phyloP scores from a whole-genome alignment of 2,329 filamentous ascomycete genomes.

The Phialemonium atrogriseum region DNA sequence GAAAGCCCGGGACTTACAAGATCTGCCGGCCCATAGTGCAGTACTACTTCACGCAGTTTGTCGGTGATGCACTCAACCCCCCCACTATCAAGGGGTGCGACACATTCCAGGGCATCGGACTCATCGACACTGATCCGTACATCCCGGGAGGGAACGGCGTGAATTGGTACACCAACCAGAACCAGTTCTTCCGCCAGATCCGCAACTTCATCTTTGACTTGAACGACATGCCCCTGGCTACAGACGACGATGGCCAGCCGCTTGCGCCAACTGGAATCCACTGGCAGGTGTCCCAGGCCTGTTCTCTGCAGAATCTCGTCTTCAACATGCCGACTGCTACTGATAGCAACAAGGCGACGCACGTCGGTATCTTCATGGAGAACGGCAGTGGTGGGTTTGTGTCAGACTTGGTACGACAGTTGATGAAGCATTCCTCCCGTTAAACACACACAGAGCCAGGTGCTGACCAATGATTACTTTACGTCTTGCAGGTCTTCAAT shows the following conservation, averaged over 20 bases:
- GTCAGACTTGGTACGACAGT: no score
- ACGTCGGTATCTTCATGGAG: slow-evolving; percentile 55
- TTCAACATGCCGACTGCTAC: slow-evolving; percentile 38
- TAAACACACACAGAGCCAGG: no score
- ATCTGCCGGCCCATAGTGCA: slow-evolving; percentile 1
- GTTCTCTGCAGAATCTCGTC: slow-evolving; percentile 49
- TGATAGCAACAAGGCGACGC: slow-evolving; percentile 34
- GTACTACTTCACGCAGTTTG: no score
- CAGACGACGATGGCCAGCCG: slow-evolving; percentile 33
- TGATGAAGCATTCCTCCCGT: no score
- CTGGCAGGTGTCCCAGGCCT: slow-evolving; percentile 54
- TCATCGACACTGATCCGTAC: slow-evolving; percentile 10
- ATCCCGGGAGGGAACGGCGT: slow-evolving; percentile 21
- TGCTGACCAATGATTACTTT: no score
- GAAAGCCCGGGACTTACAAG: background rate
- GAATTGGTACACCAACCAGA: slow-evolving; percentile 51
- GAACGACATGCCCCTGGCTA: slow-evolving; percentile 51
- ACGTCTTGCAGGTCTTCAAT: no score
- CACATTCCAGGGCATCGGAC: slow-evolving; percentile 35
- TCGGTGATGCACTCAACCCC: no score
- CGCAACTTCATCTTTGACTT: slow-evolving; percentile 44
- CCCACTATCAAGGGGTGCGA: slow-evolving; percentile 47
- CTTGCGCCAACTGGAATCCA: slow-evolving; percentile 40
- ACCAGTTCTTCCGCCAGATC: slow-evolving; percentile 16
- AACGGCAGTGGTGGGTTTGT: slow-evolving; percentile 52